Evolutionary conservation across 345 rosid species (phyloP).

Genomic region (Aegle marmelos): DNA sequence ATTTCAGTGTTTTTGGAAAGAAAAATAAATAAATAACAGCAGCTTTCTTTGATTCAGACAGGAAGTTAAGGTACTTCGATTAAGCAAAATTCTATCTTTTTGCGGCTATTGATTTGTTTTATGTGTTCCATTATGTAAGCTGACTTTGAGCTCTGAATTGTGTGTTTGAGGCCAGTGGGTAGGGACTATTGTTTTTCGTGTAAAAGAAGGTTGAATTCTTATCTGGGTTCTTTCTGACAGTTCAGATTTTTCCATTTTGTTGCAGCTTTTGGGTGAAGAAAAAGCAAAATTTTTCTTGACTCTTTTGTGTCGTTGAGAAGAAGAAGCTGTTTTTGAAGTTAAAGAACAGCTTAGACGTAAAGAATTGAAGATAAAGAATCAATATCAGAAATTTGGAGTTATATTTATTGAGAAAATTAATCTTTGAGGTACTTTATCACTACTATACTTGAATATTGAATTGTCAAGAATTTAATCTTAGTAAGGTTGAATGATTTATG

Average conservation of each 20-base stretch:
- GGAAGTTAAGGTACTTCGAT: slow-evolving; percentile 11
- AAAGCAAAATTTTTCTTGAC: background rate
- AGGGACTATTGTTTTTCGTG: background rate
- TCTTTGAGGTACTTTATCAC: background rate
- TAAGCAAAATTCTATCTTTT: background rate
- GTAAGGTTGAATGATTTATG: background rate
- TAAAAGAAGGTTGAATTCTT: background rate
- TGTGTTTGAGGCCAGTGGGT: background rate
- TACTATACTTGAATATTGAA: background rate
- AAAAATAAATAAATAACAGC: background rate
- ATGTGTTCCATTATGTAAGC: background rate
- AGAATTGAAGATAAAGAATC: slow-evolving; percentile 9
- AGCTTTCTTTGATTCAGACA: slow-evolving; percentile 12
- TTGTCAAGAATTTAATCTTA: background rate
- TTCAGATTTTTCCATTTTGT: background rate
- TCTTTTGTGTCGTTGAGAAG: background rate
- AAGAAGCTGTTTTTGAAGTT: background rate
- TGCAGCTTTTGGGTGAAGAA: slow-evolving; percentile 11
- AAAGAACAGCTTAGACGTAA: slow-evolving; percentile 3
- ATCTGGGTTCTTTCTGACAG: slow-evolving; percentile 5
- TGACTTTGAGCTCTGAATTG: background rate
- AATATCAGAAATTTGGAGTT: background rate
- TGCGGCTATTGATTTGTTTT: background rate
- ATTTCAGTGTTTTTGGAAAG: slow-evolving; percentile 8
- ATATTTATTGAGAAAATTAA: background rate